phyloP scores from a whole-genome alignment of 2,329 filamentous ascomycete species.

The Fusarium coffeatum region DNA sequence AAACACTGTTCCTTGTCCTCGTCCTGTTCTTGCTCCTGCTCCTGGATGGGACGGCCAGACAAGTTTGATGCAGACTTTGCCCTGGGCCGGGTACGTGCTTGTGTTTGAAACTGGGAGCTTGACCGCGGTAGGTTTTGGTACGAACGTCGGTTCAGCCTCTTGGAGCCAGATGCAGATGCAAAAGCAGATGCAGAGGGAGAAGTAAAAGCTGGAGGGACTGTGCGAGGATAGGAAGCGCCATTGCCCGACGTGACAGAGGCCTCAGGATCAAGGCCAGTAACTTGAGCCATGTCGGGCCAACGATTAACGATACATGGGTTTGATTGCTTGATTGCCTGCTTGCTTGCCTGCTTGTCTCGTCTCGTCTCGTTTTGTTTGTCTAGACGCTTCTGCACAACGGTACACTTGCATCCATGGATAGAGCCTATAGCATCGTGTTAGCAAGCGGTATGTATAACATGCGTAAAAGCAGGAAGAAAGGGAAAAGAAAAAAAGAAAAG shows the following conservation, averaged over 20 bases:
- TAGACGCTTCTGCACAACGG: constrained; percentile 33
- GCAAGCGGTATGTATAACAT: not conserved
- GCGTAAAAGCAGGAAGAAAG: not conserved
- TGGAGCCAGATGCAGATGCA: constrained; percentile 7
- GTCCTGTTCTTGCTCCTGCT: constrained; percentile 15
- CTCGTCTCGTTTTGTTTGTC: not conserved
- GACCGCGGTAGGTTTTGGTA: constrained; percentile 11
- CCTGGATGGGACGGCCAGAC: constrained; percentile 20
- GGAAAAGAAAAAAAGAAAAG: not conserved
- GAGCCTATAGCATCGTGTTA: constrained; percentile 12
- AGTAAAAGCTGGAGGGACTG: constrained; percentile 23
- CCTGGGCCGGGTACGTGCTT: constrained; percentile 38
- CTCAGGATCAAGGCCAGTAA: constrained; percentile 34
- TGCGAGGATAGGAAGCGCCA: constrained; percentile 35
- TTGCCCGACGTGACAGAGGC: constrained; percentile 39
- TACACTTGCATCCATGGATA: constrained; percentile 43
- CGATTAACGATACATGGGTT: constrained; percentile 25
- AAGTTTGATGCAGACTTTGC: constrained; percentile 43
- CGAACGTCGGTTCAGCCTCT: constrained; percentile 11
- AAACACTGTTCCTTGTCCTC: not conserved
- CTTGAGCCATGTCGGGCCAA: constrained; percentile 45
- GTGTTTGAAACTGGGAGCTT: constrained; percentile 1
- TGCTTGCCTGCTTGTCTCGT: not conserved
- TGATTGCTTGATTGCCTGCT: not conserved
- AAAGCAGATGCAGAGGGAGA: constrained; percentile 9